phyloP scores from a whole-genome alignment of 768 basidiomycete genomes.

The Tricholoma bakamatsutake region DNA sequence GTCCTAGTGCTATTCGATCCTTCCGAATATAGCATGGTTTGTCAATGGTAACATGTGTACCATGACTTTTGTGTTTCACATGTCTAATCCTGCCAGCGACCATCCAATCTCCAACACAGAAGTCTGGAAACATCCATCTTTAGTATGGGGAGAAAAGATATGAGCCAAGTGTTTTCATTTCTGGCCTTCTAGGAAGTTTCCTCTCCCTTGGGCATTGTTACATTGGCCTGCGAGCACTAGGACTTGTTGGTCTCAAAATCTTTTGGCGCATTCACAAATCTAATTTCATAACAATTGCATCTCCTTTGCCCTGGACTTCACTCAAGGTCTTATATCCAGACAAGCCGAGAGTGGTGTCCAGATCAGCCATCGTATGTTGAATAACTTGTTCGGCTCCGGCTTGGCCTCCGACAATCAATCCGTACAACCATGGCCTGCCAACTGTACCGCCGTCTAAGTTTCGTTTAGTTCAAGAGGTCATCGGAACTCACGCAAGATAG shows the following conservation, averaged over 20 bases:
- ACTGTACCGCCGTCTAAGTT: conserved; percentile 32
- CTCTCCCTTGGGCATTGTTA: background rate
- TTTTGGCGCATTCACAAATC: conserved; percentile 18
- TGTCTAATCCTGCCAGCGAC: too few relatives aligned
- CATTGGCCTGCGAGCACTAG: background rate
- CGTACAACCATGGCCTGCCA: conserved; percentile 72
- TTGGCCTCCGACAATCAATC: conserved; percentile 63
- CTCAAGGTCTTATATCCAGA: conserved; percentile 49
- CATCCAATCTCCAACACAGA: too few relatives aligned
- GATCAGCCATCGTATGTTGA: conserved; percentile 58
- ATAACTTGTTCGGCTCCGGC: conserved; percentile 73
- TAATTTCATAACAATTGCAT: conserved; percentile 42
- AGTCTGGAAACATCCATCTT: too few relatives aligned
- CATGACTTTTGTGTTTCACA: too few relatives aligned
- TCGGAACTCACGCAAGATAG: conserved; percentile 54
- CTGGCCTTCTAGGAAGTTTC: too few relatives aligned
- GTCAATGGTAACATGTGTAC: background rate
- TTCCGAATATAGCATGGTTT: background rate
- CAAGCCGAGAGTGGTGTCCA: conserved; percentile 60
- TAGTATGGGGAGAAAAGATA: too few relatives aligned
- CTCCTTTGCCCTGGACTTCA: conserved; percentile 59
- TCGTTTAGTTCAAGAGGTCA: background rate
- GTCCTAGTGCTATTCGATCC: background rate
- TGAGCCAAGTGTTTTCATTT: too few relatives aligned
- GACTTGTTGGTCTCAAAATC: background rate